Evolutionary conservation across 148 eudicot genomes (phyloP).

Genomic region (Amaranthus cruentus): DNA sequence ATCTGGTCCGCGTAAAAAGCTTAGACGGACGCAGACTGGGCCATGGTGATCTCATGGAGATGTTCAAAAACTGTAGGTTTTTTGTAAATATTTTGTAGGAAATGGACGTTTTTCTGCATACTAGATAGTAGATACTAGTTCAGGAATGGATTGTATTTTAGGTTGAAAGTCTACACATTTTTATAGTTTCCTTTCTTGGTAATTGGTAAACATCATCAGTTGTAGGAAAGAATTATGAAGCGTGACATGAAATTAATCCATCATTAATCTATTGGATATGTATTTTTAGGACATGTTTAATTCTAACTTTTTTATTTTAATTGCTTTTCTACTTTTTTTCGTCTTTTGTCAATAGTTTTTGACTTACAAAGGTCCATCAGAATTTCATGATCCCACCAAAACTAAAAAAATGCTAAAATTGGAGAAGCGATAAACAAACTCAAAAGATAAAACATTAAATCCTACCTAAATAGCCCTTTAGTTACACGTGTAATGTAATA

Average conservation of each 20-base stretch:
- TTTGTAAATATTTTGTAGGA: conserved; percentile 37
- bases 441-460: too few species aligned
- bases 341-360: too few species aligned
- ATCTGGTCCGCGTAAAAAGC: conserved; percentile 44
- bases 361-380: too few species aligned
- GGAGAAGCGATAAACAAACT: too few species aligned
- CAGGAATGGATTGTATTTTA: conserved; percentile 12
- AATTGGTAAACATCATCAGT: neutral
- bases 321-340: too few species aligned
- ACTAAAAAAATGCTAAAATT: too few species aligned
- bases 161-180: conserved; percentile 12
- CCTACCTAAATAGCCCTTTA: too few species aligned
- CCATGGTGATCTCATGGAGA: conserved; percentile 52
- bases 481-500: too few species aligned
- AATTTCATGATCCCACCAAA: too few species aligned
- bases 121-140: conserved; percentile 13
- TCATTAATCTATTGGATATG: conserved; percentile 15
- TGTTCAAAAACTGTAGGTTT: conserved; percentile 19
- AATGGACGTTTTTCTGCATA: conserved; percentile 20
- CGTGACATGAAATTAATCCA: conserved; percentile 12
- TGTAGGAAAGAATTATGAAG: conserved; percentile 20
- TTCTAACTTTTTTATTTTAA: neutral
- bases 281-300: conserved; percentile 8
- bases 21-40: conserved; percentile 78
- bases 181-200: conserved; percentile 6